These are phyloP conservation scores for Flaveria ramosissima DNA, from an alignment of 129 eudicot species.

Conservation along the genomic window DNA sequence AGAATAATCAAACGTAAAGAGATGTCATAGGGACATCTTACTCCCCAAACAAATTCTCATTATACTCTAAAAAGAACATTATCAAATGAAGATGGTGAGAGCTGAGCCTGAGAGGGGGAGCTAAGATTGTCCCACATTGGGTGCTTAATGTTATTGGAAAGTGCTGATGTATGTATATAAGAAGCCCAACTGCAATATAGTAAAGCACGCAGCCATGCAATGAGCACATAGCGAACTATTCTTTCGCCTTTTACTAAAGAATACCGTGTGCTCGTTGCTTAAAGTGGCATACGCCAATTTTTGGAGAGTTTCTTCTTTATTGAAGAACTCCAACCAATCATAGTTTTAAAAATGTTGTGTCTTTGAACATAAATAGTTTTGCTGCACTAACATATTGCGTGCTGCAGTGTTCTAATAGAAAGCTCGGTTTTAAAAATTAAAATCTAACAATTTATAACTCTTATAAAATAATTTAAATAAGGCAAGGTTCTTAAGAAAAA, in stretches of 20 bases:
- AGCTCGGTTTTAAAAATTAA: no score
- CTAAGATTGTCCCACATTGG: slow-evolving; percentile 13
- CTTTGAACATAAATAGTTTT: no score
- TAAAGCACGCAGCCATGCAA: slow-evolving; percentile 50
- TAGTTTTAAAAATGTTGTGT: background rate
- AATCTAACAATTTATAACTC: no score
- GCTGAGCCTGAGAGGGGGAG: background rate
- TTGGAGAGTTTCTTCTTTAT: slow-evolving; percentile 14
- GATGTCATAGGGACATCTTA: no score
- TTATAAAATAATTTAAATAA: no score
- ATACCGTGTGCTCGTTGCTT: slow-evolving; percentile 71
- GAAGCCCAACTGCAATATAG: background rate
- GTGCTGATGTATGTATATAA: background rate
- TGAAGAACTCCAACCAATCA: background rate
- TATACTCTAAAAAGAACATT: no score
- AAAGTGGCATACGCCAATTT: slow-evolving; percentile 27
- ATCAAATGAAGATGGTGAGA: no score
- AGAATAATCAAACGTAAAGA: no score
- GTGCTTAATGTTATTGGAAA: background rate
- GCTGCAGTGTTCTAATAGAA: no score
- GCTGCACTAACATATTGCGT: no score
- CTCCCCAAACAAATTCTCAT: no score
- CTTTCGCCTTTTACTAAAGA: slow-evolving; percentile 99
- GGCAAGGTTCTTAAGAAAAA: no score
- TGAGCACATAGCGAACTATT: slow-evolving; percentile 90